Evolutionary conservation across 2,329 filamentous ascomycete species (phyloP).

Genomic region (Colletotrichum paranaense): DNA sequence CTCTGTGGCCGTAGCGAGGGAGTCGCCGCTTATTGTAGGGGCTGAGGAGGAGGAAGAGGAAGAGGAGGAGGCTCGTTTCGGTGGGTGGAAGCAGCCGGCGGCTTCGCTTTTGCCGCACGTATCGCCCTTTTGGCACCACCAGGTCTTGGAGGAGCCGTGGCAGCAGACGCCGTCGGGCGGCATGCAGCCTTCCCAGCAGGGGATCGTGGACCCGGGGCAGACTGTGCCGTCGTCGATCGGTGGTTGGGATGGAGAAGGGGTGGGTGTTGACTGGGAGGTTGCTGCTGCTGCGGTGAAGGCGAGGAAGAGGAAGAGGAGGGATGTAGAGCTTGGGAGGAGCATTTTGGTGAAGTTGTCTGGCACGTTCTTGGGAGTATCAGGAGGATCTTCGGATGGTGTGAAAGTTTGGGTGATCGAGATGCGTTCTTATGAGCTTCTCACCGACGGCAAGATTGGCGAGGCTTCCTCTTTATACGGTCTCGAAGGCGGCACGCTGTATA

Average conservation of each 20-base stretch:
- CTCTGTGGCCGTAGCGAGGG: background rate
- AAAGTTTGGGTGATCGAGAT: background rate
- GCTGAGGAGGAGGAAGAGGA: background rate
- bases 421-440: background rate
- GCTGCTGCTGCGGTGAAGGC: background rate
- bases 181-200: constrained; percentile 10
- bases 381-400: background rate
- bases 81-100: background rate
- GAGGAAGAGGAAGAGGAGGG: background rate
- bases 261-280: background rate
- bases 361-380: background rate
- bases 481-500: background rate
- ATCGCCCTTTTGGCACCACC: background rate
- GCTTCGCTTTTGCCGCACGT: background rate
- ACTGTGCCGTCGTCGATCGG: background rate
- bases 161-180: constrained; percentile 7
- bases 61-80: background rate
- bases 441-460: background rate
- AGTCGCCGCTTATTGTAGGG: background rate
- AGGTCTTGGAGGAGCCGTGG: background rate
- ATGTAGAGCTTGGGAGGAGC: background rate
- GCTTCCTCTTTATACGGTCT: background rate
- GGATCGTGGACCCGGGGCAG: background rate
- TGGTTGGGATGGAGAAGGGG: background rate
- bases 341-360: background rate